These are phyloP conservation scores for Fusarium equiseti DNA, from an alignment of 2,329 filamentous ascomycete species.

Conservation along the genomic window DNA sequence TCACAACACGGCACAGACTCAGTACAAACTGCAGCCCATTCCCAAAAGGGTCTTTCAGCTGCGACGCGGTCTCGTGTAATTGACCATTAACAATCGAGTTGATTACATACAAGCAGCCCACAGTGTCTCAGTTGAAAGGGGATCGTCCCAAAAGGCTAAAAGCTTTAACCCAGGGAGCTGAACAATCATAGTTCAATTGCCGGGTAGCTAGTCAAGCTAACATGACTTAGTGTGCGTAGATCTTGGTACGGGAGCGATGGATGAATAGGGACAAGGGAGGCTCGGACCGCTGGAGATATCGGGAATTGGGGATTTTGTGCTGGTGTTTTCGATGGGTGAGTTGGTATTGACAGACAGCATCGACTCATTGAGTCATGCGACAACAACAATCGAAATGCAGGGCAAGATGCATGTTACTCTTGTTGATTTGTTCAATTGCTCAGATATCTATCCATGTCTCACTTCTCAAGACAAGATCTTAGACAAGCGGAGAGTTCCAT, in stretches of 20 bases:
- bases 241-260: slow-evolving; percentile 2
- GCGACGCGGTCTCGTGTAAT: background rate
- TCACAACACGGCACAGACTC: background rate
- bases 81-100: slow-evolving; percentile 6
- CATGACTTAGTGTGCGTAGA: background rate
- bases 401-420: background rate
- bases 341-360: background rate
- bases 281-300: slow-evolving; percentile 15
- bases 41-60: slow-evolving; percentile 40
- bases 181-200: slow-evolving; percentile 8
- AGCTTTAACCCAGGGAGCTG: background rate
- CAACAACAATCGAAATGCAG: background rate
- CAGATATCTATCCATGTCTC: slow-evolving; percentile 8
- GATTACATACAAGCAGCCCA: slow-evolving; percentile 8
- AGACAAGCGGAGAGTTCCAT: slow-evolving; percentile 9
- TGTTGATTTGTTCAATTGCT: background rate
- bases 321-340: background rate
- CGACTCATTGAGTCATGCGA: background rate
- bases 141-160: slow-evolving; percentile 3
- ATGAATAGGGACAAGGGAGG: background rate
- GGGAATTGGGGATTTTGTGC: background rate
- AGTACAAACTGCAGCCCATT: slow-evolving; percentile 8
- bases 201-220: background rate
- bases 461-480: slow-evolving; percentile 10
- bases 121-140: slow-evolving; percentile 28